Evolutionary conservation across 2,329 filamentous ascomycete genomes (phyloP).

Genomic region (Exserohilum rostratum): DNA sequence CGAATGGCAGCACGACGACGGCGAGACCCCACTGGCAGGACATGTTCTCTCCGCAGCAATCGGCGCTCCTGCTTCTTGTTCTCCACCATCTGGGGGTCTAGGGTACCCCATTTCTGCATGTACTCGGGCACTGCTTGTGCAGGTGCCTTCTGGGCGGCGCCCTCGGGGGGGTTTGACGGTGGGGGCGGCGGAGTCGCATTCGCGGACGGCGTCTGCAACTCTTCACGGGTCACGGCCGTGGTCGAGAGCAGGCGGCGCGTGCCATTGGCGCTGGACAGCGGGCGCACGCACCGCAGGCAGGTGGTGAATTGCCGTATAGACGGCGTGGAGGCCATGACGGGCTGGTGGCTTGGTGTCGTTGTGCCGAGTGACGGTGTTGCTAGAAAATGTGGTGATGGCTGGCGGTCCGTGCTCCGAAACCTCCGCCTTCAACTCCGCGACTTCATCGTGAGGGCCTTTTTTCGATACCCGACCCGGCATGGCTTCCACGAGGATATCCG

Average conservation of each 20-base stretch:
- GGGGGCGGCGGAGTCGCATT: constrained; percentile 29
- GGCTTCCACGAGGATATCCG: constrained; percentile 49
- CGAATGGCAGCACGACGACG: constrained; percentile 67
- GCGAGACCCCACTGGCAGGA: constrained; percentile 79
- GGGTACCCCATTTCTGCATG: constrained; percentile 44
- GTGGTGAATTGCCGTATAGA: constrained; percentile 42
- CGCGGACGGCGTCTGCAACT: constrained; percentile 47
- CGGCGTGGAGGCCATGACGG: constrained; percentile 45
- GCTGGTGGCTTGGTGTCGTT: constrained; percentile 14
- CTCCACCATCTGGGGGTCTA: constrained; percentile 43
- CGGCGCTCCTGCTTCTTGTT: constrained; percentile 64
- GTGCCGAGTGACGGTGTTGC: constrained; percentile 6
- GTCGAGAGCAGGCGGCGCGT: constrained; percentile 56
- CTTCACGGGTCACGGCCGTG: constrained; percentile 52
- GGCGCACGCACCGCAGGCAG: constrained; percentile 45
- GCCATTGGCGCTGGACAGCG: constrained; percentile 37
- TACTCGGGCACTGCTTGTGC: constrained; percentile 32
- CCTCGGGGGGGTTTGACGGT: constrained; percentile 18
- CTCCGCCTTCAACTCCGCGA: constrained; percentile 40
- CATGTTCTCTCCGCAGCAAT: constrained; percentile 68
- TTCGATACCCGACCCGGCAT: constrained; percentile 40
- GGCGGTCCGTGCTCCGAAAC: constrained; percentile 16
- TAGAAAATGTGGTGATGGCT: constrained; percentile 29
- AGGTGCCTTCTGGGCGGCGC: constrained; percentile 16
- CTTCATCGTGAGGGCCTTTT: constrained; percentile 15